These are phyloP conservation scores for Ajuga chamaepitys DNA, from an alignment of 257 asterid genomes.

Conservation along the genomic window DNA sequence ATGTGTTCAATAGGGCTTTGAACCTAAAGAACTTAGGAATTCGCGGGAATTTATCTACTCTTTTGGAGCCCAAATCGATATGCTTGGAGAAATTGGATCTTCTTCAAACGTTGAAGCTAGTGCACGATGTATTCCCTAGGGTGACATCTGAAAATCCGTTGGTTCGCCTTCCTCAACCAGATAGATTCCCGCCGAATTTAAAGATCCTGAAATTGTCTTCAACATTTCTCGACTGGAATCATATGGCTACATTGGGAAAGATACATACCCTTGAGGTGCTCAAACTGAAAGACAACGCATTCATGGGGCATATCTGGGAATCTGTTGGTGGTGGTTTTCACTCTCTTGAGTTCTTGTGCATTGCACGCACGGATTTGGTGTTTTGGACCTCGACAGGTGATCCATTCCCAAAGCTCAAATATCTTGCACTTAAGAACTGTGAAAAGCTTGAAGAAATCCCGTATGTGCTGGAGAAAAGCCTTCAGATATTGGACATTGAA, in stretches of 20 bases:
- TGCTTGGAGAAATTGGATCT: slow-evolving; percentile 1
- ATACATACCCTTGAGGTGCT: slow-evolving; percentile 22
- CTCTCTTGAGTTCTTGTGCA: slow-evolving; percentile 1
- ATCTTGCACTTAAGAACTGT: slow-evolving; percentile 26
- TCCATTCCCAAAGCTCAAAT: slow-evolving; percentile 4
- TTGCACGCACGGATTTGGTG: slow-evolving; percentile 12
- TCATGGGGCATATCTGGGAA: slow-evolving; percentile 25
- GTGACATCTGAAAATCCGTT: neutral
- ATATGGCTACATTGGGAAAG: slow-evolving; percentile 21
- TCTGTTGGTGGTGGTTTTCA: slow-evolving; percentile 1
- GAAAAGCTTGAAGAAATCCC: slow-evolving; percentile 23
- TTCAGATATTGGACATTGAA: slow-evolving; percentile 19
- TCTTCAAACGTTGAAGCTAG: slow-evolving; percentile 16
- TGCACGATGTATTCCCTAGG: slow-evolving; percentile 2
- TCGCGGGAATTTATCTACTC: neutral
- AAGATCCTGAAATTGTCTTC: slow-evolving; percentile 8
- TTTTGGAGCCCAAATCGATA: neutral
- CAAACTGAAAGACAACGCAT: slow-evolving; percentile 16
- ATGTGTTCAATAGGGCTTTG: neutral
- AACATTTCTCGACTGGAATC: slow-evolving; percentile 23
- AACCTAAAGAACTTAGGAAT: slow-evolving; percentile 18
- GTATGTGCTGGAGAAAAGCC: slow-evolving; percentile 8
- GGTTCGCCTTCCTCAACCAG: slow-evolving; percentile 1
- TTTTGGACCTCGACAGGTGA: neutral
- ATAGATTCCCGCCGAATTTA: slow-evolving; percentile 11